Evolutionary conservation across 306 rosid genomes (phyloP), one percentile per base, ranked within the genome.

Genomic region (Malus sieversii): DNA sequence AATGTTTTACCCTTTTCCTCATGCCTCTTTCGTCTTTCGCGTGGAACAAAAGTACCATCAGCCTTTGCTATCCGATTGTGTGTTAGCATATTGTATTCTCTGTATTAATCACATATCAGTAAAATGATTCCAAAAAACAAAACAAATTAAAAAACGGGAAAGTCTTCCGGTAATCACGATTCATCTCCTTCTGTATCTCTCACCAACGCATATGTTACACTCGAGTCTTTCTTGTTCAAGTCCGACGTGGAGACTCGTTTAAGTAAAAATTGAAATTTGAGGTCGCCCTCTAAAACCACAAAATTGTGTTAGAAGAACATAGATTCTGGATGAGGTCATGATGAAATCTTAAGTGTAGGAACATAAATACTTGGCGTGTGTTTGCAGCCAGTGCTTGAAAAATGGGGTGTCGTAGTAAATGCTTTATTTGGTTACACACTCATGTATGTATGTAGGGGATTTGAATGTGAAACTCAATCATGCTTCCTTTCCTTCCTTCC

Each of bases 21-120:
- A 5, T 91, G 97, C 80, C 93, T 86, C 88, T 87, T 93, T 18
- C 96, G 92, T 78, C 80, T 93, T 79, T 93, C 98, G 52, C 96
- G 84, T 2, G 93, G 97, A 83, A 88, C 96, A 72, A 91, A 93
- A 63, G 96, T 88, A 75, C 98, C 98, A 62, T 91, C 98, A 25
- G 93, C 92, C 84, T 90, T 93, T 25, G 98, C 84, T 71, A 90
- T 93, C 98, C 22, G 98, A 91, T 86, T 93, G 91, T 20, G 97
- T 88, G 88, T 90, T 93, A 16, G 98, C 98, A 72, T 88, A 91
- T 79, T 89, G 96, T 82, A 93, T 93, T 87, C 89, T 89, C 98
- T 93, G 88, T 65, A 77, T 65, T 61, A 42, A 76, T 63, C 67
- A 66, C 42, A 77, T 42, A 62, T 51, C n/a, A 76, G 51, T 13